Evolutionary conservation across 805 yeast genomes (phyloP), one percentile per base, ranked within the genome.

Genomic region (Spathaspora girioi): DNA sequence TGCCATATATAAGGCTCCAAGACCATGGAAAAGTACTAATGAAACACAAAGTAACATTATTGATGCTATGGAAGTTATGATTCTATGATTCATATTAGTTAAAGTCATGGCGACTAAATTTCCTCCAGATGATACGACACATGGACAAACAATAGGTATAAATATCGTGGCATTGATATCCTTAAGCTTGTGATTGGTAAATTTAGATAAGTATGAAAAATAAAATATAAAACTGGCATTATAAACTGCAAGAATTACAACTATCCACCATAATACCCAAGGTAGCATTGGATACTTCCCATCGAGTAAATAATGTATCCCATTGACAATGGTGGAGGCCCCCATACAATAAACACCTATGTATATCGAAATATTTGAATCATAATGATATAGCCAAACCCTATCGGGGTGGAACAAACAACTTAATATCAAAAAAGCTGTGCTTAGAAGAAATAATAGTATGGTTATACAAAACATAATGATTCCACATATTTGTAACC

Each of bases 291-390:
- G 47, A 53, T n/a, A 38, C n/a, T 19, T 57, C 56, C 61, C 58
- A 48, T 74, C 71, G 15, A 80, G 71, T 27, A 86, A 54, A 23
- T 61, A 63, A 53, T 73, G 73, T 23, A 85, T 64, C 67, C 77
- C 80, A 60, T 80, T 83, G 38, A 84, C 69, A 53, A 89, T 65
- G 1, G 94, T 82, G 9, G 81, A 75, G 54, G 75, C 71, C 0
- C 89, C 96, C 96, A 89, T 90, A 15, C 88, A 84, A 51, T 80
- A 77, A 52, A 90, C 83, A 9, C 96, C 96, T 66, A 87, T 67
- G 58, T 83, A 87, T 1, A 83, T 81, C 43, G 82, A 78, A 35
- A 76, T 69, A 5, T 65, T 60, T 1, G 80, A 74, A 48, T 67
- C 68, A 23, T 56, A 45, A 46, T 64, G 54, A 42, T 46, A 51